phyloP scores from a whole-genome alignment of 1,139 yeast species.

The Kodamaea fungicola region DNA sequence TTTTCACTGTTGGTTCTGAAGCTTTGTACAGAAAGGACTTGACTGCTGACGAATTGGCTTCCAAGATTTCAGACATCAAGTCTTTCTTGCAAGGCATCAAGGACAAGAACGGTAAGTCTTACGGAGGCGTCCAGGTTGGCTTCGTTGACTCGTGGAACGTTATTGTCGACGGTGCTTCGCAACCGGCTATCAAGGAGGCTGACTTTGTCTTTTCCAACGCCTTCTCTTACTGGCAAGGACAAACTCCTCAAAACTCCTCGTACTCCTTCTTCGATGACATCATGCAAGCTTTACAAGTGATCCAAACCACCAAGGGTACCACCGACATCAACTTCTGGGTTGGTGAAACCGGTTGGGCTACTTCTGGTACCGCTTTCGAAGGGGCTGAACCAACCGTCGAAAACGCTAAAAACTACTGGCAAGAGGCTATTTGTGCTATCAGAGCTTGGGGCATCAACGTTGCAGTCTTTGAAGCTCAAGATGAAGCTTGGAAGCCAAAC shows the following conservation, averaged over 20 bases:
- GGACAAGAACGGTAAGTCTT: constrained; percentile 80
- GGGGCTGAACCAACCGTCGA: constrained; percentile 59
- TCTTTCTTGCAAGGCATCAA: constrained; percentile 52
- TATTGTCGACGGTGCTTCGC: constrained; percentile 71
- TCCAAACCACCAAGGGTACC: constrained; percentile 81
- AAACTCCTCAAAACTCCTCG: constrained; percentile 72
- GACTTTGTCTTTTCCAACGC: constrained; percentile 91
- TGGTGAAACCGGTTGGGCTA: constrained; percentile 99
- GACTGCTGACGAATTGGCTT: constrained; percentile 66
- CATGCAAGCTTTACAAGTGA: constrained; percentile 88
- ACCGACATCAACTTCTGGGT: constrained; percentile 88
- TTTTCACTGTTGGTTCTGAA: constrained; percentile 86
- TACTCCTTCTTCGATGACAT: constrained; percentile 92
- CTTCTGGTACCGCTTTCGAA: constrained; percentile 75
- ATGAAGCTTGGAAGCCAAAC: constrained; percentile 93
- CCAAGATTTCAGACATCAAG: constrained; percentile 58
- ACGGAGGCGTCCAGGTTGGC: constrained; percentile 73
- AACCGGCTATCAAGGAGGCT: constrained; percentile 70
- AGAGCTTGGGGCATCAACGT: constrained; percentile 96
- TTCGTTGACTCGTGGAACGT: constrained; percentile 96
- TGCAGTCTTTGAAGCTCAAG: constrained; percentile 89
- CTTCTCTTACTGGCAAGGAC: constrained; percentile 98
- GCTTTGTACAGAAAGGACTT: constrained; percentile 84
- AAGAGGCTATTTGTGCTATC: constrained; percentile 83
- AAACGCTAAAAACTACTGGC: constrained; percentile 81